Conservation (phyloP, 176 grass and related monocot species). For the Typha latifolia region DNA sequence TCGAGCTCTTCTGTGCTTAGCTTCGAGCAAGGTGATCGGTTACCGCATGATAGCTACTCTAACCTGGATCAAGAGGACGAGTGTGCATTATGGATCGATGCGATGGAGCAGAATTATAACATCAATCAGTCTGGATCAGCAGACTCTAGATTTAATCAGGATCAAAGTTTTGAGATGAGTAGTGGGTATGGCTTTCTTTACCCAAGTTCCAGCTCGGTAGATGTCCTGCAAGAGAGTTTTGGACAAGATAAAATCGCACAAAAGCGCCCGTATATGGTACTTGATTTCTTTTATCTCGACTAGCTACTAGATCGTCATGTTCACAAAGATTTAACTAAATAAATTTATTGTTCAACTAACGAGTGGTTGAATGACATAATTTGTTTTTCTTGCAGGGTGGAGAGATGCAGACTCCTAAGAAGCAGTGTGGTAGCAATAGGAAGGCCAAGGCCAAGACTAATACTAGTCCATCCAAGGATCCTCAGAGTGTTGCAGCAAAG, state of each 20-base stretch:
- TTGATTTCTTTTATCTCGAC: not conserved
- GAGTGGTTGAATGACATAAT: not conserved
- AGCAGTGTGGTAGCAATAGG: conserved; percentile 48
- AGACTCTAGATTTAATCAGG: not conserved
- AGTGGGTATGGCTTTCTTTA: conserved; percentile 7
- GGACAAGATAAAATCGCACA: conserved; percentile 25
- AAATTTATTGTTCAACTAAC: not conserved
- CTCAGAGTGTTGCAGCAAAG: conserved; percentile 83
- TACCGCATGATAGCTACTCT: not conserved
- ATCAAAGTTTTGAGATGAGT: conserved; percentile 5
- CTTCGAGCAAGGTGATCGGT: conserved; percentile 44
- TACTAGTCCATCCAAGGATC: conserved; percentile 39
- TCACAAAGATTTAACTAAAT: not conserved
- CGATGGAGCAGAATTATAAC: conserved; percentile 26
- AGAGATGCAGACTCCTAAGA: conserved; percentile 51
- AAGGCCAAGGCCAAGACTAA: conserved; percentile 63
- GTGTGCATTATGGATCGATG: conserved; percentile 53
- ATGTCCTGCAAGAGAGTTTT: conserved; percentile 31
- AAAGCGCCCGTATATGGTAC: conserved; percentile 41
- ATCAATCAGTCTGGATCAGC: not conserved
- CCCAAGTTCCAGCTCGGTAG: conserved; percentile 22
- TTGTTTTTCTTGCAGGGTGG: conserved; percentile 24
- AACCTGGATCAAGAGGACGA: conserved; percentile 32
- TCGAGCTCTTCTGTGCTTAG: conserved; percentile 82
- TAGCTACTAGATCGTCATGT: not conserved